Evolutionary conservation across 2,329 filamentous ascomycete genomes (phyloP).

Genomic region (Penicillium sp.): DNA sequence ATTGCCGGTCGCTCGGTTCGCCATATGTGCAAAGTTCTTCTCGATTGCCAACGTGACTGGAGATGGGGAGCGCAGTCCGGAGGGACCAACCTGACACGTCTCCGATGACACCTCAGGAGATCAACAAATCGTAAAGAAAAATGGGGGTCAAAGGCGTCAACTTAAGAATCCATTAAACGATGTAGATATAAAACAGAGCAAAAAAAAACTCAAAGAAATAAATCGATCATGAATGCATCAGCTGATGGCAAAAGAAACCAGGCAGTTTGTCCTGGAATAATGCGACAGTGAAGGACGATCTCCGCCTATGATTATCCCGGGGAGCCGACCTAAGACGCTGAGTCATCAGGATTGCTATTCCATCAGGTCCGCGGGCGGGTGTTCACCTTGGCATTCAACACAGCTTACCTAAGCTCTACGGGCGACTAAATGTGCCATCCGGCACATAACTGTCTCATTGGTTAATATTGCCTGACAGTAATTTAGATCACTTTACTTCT

Average conservation of each 20-base stretch:
- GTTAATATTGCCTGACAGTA: too few relatives aligned
- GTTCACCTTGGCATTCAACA: too few relatives aligned
- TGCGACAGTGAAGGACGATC: slow-evolving; percentile 4
- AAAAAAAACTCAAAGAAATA: slow-evolving; percentile 12
- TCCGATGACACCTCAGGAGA: slow-evolving; percentile 25
- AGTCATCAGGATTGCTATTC: not conserved
- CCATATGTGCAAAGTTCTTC: slow-evolving; percentile 22
- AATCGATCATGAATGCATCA: slow-evolving; percentile 11
- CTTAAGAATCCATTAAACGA: slow-evolving; percentile 22
- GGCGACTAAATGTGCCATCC: too few relatives aligned
- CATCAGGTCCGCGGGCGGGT: too few relatives aligned
- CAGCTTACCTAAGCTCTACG: too few relatives aligned
- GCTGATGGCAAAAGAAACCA: slow-evolving; percentile 5
- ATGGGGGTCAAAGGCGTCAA: slow-evolving; percentile 6
- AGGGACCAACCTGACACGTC: slow-evolving; percentile 31
- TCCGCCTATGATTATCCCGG: slow-evolving; percentile 1
- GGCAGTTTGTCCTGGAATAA: slow-evolving; percentile 1
- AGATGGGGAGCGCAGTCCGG: slow-evolving; percentile 12
- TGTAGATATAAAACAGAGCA: not conserved
- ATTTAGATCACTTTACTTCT: too few relatives aligned
- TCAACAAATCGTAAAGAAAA: slow-evolving; percentile 24
- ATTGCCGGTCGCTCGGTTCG: slow-evolving; percentile 17
- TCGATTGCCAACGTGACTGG: slow-evolving; percentile 13
- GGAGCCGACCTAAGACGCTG: not conserved
- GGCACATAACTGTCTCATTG: too few relatives aligned